Percentiles rank a stretch among this genome's conserved stretches.
These are phyloP conservation scores for Colletotrichum siamense DNA, from an alignment of 2,329 filamentous ascomycete genomes.

Conservation along the genomic window DNA sequence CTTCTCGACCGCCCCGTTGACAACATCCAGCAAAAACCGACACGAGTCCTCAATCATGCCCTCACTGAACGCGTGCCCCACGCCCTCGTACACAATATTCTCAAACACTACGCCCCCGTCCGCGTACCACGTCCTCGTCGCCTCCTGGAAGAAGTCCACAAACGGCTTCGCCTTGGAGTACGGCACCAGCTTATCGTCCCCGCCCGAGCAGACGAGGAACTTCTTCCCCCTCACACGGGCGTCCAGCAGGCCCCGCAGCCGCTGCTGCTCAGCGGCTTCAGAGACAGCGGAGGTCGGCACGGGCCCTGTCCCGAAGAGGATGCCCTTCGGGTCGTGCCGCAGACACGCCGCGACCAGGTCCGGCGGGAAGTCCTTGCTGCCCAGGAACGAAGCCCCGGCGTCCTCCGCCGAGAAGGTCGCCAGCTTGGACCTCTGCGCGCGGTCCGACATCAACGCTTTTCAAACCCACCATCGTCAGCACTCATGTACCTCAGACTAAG, in stretches of 20 bases:
- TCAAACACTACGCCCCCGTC: slow-evolving; percentile 63
- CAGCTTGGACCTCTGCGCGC: slow-evolving; percentile 74
- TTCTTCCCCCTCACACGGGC: slow-evolving; percentile 63
- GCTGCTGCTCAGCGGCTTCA: slow-evolving; percentile 41
- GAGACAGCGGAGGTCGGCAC: slow-evolving; percentile 30
- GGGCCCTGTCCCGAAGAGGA: slow-evolving; percentile 65
- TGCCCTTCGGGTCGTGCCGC: slow-evolving; percentile 75
- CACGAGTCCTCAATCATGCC: slow-evolving; percentile 73
- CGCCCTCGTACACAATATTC: slow-evolving; percentile 70
- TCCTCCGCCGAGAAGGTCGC: slow-evolving; percentile 62
- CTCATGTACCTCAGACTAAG: background rate
- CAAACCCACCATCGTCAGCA: background rate
- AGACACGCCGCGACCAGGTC: slow-evolving; percentile 68
- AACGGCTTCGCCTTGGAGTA: slow-evolving; percentile 67
- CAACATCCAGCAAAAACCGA: slow-evolving; percentile 61
- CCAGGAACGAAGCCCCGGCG: slow-evolving; percentile 70
- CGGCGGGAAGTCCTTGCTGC: slow-evolving; percentile 77
- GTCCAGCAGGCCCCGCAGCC: slow-evolving; percentile 52
- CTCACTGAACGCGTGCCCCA: slow-evolving; percentile 72
- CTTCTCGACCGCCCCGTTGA: slow-evolving; percentile 34
- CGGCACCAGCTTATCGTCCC: slow-evolving; percentile 74
- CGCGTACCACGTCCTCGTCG: slow-evolving; percentile 56
- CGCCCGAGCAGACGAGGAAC: slow-evolving; percentile 69
- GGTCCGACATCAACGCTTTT: slow-evolving; percentile 72
- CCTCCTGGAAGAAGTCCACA: slow-evolving; percentile 64